Conservation (phyloP, 2,329 filamentous ascomycete genomes). For the Colletotrichum godetiae region DNA sequence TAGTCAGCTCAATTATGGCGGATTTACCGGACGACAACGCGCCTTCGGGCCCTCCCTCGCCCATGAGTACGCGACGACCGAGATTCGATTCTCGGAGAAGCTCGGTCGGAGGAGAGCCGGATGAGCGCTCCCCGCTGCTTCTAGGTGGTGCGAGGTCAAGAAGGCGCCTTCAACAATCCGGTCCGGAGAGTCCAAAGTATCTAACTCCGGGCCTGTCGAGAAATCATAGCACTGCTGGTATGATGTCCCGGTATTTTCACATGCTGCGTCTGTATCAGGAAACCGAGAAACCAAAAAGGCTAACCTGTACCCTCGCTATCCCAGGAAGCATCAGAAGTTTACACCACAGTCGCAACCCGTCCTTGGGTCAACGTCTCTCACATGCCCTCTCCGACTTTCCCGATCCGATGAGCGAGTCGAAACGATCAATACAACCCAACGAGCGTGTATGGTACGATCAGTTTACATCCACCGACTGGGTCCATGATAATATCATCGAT, state of each 20-base stretch:
- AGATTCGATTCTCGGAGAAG: constrained; percentile 30
- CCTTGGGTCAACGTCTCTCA: constrained; percentile 70
- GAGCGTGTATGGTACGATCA: constrained; percentile 99
- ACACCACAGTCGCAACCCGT: constrained; percentile 68
- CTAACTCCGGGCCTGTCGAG: constrained; percentile 42
- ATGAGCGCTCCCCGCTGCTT: constrained; percentile 59
- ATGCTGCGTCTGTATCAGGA: background rate
- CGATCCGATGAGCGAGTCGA: constrained; percentile 71
- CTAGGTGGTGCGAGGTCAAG: constrained; percentile 51
- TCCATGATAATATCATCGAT: constrained; percentile 96
- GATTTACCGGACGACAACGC: constrained; percentile 18
- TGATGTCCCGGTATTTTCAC: constrained; percentile 25
- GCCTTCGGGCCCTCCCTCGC: constrained; percentile 32
- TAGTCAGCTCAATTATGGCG: constrained; percentile 20
- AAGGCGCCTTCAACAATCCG: constrained; percentile 48
- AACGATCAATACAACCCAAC: constrained; percentile 75
- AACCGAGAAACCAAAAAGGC: constrained; percentile 4
- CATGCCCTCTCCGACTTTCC: constrained; percentile 70
- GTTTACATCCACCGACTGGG: constrained; percentile 97
- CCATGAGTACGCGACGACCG: constrained; percentile 30
- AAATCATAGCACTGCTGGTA: constrained; percentile 59
- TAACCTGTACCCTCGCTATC: background rate
- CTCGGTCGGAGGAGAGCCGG: constrained; percentile 38
- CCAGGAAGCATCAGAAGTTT: constrained; percentile 51
- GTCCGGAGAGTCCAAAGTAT: constrained; percentile 38